These are phyloP conservation scores for Vanrija pseudolonga DNA, from an alignment of 1,284 basidiomycete genomes.

Conservation along the genomic window DNA sequence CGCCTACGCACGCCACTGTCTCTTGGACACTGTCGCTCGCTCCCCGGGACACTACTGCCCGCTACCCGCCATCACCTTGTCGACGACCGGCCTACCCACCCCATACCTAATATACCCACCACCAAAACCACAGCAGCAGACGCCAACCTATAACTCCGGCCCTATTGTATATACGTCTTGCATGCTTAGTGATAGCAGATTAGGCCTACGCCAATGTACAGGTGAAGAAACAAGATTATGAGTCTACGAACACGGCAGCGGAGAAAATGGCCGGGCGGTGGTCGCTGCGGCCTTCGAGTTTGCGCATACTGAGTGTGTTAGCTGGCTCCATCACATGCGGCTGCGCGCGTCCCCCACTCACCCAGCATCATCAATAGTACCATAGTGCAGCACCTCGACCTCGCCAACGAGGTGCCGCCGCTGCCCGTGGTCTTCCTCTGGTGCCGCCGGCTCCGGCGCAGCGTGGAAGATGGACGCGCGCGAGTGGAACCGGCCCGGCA, in stretches of 20 bases:
- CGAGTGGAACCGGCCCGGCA: conserved; percentile 35
- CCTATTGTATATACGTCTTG: too few species aligned
- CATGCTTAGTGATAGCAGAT: too few species aligned
- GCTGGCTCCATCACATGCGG: neutral
- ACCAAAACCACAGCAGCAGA: too few species aligned
- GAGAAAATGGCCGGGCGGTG: conserved; percentile 49
- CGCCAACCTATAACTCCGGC: too few species aligned
- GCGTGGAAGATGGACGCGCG: conserved; percentile 9
- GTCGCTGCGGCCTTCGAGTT: conserved; percentile 45
- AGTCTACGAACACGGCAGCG: conserved; percentile 42
- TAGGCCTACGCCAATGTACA: too few species aligned
- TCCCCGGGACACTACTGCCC: too few species aligned
- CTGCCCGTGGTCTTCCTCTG: neutral
- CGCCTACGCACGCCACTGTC: too few species aligned
- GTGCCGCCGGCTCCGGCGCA: neutral
- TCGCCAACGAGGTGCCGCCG: conserved; percentile 38
- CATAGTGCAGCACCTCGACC: conserved; percentile 48
- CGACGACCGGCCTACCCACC: too few species aligned
- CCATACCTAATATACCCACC: too few species aligned
- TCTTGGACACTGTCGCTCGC: too few species aligned
- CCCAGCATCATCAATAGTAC: conserved; percentile 48
- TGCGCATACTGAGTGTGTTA: conserved; percentile 32
- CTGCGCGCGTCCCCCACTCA: conserved; percentile 5
- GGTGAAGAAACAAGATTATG: too few species aligned
- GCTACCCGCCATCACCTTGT: too few species aligned